These are phyloP conservation scores for Cryptococcus amylolentus DNA, from an alignment of 1,284 basidiomycete genomes.

Conservation along the genomic window DNA sequence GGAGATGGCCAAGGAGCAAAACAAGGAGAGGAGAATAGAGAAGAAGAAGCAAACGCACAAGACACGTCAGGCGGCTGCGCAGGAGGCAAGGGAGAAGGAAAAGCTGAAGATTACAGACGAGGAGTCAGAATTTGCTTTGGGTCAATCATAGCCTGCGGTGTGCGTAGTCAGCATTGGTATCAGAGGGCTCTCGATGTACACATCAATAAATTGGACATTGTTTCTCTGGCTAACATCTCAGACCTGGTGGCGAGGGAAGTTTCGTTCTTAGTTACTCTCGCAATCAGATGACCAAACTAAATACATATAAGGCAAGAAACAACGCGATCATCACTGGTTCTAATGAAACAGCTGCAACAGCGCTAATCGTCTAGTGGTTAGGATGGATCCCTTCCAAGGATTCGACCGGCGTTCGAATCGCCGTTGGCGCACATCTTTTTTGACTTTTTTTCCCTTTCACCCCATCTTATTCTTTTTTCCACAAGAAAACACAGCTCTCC, in stretches of 20 bases:
- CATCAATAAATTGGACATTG: neutral
- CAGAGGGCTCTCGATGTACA: neutral
- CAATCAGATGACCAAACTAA: too few relatives aligned
- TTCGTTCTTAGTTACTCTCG: too few relatives aligned
- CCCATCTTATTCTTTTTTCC: too few relatives aligned
- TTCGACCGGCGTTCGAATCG: conserved; percentile 14
- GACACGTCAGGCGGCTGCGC: conserved; percentile 4
- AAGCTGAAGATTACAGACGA: neutral
- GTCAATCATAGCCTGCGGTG: too few relatives aligned
- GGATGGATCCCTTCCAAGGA: conserved; percentile 12
- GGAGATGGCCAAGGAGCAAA: conserved; percentile 12
- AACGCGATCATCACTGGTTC: too few relatives aligned
- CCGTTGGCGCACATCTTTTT: conserved; percentile 11
- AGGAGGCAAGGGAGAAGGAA: conserved; percentile 5
- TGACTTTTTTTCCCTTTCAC: neutral
- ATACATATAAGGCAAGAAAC: too few relatives aligned
- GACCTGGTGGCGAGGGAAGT: too few relatives aligned
- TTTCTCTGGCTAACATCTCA: neutral
- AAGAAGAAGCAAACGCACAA: conserved; percentile 14
- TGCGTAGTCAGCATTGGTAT: neutral
- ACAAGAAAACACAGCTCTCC: too few relatives aligned
- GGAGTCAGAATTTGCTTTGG: neutral
- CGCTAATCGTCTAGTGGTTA: conserved; percentile 11
- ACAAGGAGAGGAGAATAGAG: conserved; percentile 11
- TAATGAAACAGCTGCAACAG: neutral